Evolutionary conservation across 148 eudicot genomes (phyloP).

Genomic region (Oxyria digyna): DNA sequence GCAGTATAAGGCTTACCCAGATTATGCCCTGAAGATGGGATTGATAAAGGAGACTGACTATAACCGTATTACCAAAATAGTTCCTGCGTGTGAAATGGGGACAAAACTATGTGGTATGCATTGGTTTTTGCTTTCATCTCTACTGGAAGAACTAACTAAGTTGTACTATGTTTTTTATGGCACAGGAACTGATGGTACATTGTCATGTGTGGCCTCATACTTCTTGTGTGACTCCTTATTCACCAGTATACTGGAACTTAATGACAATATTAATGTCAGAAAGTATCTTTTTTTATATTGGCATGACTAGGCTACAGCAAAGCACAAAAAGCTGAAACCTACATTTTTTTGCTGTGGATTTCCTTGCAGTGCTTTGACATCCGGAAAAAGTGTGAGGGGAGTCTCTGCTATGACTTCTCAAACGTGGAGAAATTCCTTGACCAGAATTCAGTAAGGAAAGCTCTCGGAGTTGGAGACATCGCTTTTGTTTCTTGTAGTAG

Average conservation of each 20-base stretch:
- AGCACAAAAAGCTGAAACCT: not conserved
- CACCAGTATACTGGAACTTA: slow-evolving; percentile 38
- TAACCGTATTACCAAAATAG: slow-evolving; percentile 46
- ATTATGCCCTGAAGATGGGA: slow-evolving; percentile 82
- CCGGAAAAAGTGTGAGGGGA: slow-evolving; percentile 80
- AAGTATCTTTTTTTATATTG: not conserved
- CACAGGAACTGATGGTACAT: slow-evolving; percentile 80
- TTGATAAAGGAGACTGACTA: slow-evolving; percentile 49
- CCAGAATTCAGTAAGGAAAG: slow-evolving; percentile 44
- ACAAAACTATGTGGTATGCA: slow-evolving; percentile 68
- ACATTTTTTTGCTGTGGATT: not conserved
- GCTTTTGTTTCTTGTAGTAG: slow-evolving; percentile 79
- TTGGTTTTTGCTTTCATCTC: not conserved
- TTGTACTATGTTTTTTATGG: not conserved
- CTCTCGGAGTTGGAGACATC: slow-evolving; percentile 76
- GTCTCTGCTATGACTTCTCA: slow-evolving; percentile 89
- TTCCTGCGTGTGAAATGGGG: slow-evolving; percentile 70
- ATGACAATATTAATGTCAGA: slow-evolving; percentile 62
- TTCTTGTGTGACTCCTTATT: slow-evolving; percentile 61
- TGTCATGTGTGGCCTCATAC: slow-evolving; percentile 64
- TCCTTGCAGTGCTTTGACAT: slow-evolving; percentile 72
- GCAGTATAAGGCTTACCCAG: slow-evolving; percentile 85
- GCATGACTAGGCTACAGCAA: not conserved
- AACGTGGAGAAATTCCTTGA: slow-evolving; percentile 56
- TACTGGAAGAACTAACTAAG: no score